A percentile compares a stretch with the other conserved stretches of the same genome.
Evolutionary conservation across 2,329 filamentous ascomycete species (phyloP).

Genomic region (Pseudodiploospora longispora): DNA sequence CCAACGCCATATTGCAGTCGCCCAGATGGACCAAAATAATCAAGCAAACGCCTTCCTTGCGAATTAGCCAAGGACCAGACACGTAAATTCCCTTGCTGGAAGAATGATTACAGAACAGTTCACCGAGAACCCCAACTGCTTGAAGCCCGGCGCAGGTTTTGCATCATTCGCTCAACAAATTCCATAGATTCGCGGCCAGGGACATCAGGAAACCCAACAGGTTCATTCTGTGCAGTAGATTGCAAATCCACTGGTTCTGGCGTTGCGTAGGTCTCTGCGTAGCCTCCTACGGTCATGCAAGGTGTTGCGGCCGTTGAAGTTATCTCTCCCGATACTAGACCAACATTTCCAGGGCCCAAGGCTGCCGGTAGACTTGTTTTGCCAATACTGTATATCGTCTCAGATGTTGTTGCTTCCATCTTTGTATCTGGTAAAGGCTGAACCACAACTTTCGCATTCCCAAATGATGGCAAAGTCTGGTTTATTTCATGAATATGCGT

Average conservation of each 20-base stretch:
- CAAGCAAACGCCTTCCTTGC: too few species aligned
- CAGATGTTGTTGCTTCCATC: too few species aligned
- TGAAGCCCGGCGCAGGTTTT: slow-evolving; percentile 37
- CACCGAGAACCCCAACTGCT: slow-evolving; percentile 8
- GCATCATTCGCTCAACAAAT: slow-evolving; percentile 45
- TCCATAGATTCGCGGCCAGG: slow-evolving; percentile 37
- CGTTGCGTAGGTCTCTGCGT: background rate
- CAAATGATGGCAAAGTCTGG: too few species aligned
- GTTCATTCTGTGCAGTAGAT: background rate
- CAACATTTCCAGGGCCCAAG: background rate
- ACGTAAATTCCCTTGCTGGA: background rate
- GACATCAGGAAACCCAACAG: slow-evolving; percentile 33
- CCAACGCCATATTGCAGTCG: too few species aligned
- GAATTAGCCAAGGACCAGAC: too few species aligned
- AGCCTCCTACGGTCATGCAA: background rate
- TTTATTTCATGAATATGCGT: too few species aligned
- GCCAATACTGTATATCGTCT: too few species aligned
- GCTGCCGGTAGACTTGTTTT: too few species aligned
- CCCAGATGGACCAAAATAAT: too few species aligned
- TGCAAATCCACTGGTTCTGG: background rate
- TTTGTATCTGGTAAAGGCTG: too few species aligned
- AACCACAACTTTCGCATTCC: too few species aligned
- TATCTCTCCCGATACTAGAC: background rate
- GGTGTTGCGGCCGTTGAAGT: background rate
- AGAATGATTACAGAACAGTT: background rate